Base-by-base conservation (phyloP, 2,329 filamentous ascomycete species). In the Curvularia hawaiiensis region DNA sequence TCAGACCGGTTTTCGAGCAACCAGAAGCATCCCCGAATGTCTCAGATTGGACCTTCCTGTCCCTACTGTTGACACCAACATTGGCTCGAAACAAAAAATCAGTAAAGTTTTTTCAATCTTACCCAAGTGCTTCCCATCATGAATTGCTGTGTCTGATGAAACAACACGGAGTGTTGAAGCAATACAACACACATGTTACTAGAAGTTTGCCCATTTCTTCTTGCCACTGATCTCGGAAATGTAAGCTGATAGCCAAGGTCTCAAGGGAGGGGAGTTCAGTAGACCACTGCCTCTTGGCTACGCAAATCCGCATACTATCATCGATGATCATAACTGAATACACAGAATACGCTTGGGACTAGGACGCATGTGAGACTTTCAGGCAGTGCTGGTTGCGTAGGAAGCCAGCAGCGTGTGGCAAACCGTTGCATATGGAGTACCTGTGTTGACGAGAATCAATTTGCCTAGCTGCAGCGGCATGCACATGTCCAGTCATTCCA, bases 271-370 rank as follows among this genome's bases (percentile, higher is more conserved):
- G 16, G 33, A 58, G 58, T 60, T 55, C 52, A 60, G 51, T 47
- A 60, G 47, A 45, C 52, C 24, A 28, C 38, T 24, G 38, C 20
- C 14, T 26, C 26, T 28, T 20, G 22, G 48, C 49, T 58, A 67
- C 40, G 40, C 65, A 60, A 30, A 26, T 66, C 64, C 58, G 54
- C 62, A 63, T 62, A 67, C 64, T 66, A 64, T 50, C 60, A 54
- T 45, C 56, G 49, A 62, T 68, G 56, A 70, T 67, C 67, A 64
- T 54, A 56, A 59, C 54, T 55, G 56, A 60, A 49, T 40, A 58
- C 40, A 60, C 47, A 59, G 52, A 57, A 58, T 48, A 33, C 56
- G 49, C 58, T 52, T 40, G 48, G 59, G 58, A 62, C 7, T 26
- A 22, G 22, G 22, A 26, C 49, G 50, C 59, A 62, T 62, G 48